Base-by-base conservation (phyloP, 306 rosid genomes). In the Ammopiptanthus mongolicus region DNA sequence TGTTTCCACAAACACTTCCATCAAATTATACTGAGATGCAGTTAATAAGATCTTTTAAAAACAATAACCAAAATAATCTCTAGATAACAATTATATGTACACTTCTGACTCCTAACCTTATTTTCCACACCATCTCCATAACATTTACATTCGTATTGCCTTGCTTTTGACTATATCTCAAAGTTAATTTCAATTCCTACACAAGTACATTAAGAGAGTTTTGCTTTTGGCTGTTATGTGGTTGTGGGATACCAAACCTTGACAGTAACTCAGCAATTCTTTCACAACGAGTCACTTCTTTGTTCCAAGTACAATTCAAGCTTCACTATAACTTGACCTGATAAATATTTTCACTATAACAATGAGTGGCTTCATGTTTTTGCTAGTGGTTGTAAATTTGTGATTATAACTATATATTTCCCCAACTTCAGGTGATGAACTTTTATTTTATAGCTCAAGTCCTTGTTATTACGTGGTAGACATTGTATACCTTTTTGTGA, bases 401-500 rank as follows among this genome's bases (percentile, higher is more conserved):
- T 37, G 31, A 31, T 41, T 19, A 28, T 28, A 29, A 34, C 47
- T 69, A 21, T 81, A 47, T 39, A 69, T 22, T 81, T 36, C 39
- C 39, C 37, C 19, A 48, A 34, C 59, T 74, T 36, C 36, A 23
- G 50, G 39, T 75, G 67, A 48, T 65, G 66, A 29, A 61, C 52
- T 51, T 62, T 3, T 63, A 29, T 76, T 17, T 53, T 59, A 69
- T 71, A 29, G 71, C 62, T 61, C 47, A 73, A 63, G 46, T 67
- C 73, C 61, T 56, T 81, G 34, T 4, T 63, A 56, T 51, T 33
- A 8, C 47, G 6, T 56, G 72, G 71, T 64, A 73, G 68, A 73
- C 11, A 46, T 18, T 82, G 46, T 51, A 65, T 82, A 23, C 68
- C 76, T 64, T 73, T 19, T 42, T 31, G n/a, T 58, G 64, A 83